These are phyloP conservation scores for Gnomoniopsis sp. DNA, from an alignment of 2,329 filamentous ascomycete genomes.

Conservation along the genomic window DNA sequence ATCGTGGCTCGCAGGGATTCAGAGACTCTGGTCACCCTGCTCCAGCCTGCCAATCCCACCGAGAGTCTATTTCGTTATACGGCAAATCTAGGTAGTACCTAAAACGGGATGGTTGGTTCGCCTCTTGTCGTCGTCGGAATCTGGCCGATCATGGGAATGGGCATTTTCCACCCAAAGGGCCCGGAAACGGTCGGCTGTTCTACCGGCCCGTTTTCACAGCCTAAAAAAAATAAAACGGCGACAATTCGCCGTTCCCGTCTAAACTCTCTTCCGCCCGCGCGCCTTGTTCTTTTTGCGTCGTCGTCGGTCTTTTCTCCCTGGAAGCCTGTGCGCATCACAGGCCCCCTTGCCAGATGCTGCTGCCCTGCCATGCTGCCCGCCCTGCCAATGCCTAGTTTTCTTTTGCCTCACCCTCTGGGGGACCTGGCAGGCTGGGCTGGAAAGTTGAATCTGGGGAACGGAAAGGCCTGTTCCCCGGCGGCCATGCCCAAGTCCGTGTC, in stretches of 20 bases:
- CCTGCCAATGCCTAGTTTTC: background rate
- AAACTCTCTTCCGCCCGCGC: slow-evolving; percentile 1
- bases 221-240: too few species aligned
- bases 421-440: too few species aligned
- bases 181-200: background rate
- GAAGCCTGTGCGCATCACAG: too few species aligned
- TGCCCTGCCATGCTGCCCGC: background rate
- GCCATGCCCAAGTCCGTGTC: background rate
- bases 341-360: background rate
- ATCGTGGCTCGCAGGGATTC: slow-evolving; percentile 9
- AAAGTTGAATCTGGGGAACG: background rate
- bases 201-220: background rate
- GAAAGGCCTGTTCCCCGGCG: slow-evolving; percentile 14
- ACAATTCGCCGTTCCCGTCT: background rate
- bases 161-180: background rate
- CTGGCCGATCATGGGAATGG: background rate
- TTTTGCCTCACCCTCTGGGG: slow-evolving; percentile 4
- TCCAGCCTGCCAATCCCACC: background rate
- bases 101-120: background rate
- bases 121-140: background rate
- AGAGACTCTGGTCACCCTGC: slow-evolving; percentile 1
- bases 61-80: slow-evolving; percentile 7
- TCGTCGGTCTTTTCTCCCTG: background rate
- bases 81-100: slow-evolving; percentile 6
- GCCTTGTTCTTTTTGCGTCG: background rate